Conservation (phyloP, 148 eudicot species). For the Vaccinium vitisidaea region DNA sequence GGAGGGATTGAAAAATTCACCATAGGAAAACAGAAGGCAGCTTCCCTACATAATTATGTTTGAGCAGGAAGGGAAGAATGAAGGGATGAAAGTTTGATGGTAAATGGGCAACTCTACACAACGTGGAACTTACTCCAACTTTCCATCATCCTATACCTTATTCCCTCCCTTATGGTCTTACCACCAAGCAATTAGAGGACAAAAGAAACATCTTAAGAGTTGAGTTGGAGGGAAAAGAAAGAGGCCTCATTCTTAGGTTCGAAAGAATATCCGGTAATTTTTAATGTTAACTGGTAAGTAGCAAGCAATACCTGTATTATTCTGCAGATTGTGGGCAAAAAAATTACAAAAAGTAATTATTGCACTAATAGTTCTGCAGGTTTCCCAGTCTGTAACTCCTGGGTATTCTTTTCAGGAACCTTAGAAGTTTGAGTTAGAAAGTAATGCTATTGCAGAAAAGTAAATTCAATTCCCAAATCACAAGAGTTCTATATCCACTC, state of each 20-base stretch:
- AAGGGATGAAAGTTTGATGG: background rate
- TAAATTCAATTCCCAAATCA: background rate
- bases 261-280: background rate
- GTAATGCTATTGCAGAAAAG: background rate
- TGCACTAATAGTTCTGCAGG: background rate
- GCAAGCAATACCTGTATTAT: background rate
- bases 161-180: background rate
- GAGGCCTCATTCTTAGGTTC: background rate
- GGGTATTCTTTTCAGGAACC: background rate
- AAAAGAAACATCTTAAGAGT: slow-evolving; percentile 2
- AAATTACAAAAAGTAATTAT: background rate
- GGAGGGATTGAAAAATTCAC: background rate
- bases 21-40: background rate
- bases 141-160: background rate
- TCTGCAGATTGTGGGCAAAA: background rate
- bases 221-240: background rate
- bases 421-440: slow-evolving; percentile 1
- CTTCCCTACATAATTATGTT: background rate
- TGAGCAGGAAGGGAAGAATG: background rate
- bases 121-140: background rate
- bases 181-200: background rate
- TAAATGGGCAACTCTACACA: background rate
- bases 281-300: no score
- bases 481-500: background rate
- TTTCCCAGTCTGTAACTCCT: background rate